Evolutionary conservation across 2,329 filamentous ascomycete genomes (phyloP).

Genomic region (Zymoseptoria tritici): DNA sequence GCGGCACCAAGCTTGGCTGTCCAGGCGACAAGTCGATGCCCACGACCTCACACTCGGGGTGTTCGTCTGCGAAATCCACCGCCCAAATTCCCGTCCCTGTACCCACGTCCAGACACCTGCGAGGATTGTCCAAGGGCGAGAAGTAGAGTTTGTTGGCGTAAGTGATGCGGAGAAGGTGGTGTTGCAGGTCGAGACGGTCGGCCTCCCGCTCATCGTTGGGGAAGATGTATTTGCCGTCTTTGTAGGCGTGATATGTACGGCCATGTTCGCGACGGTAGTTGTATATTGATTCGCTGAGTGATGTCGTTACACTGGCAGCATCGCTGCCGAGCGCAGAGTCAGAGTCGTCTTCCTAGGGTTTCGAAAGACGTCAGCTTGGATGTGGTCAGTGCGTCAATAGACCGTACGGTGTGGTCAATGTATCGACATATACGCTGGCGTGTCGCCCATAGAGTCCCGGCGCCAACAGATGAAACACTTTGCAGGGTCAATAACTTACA

Average conservation of each 20-base stretch:
- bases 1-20: constrained; percentile 47
- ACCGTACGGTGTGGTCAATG: not conserved
- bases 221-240: constrained; percentile 36
- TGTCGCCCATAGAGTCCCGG: not conserved
- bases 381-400: not conserved
- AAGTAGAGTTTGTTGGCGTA: constrained; percentile 39
- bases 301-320: constrained; percentile 29
- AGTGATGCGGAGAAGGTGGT: constrained; percentile 42
- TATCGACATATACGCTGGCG: not conserved
- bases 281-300: constrained; percentile 31
- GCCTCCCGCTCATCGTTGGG: constrained; percentile 35
- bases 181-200: constrained; percentile 34
- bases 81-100: constrained; percentile 53
- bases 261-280: constrained; percentile 32
- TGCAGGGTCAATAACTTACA: constrained; percentile 18
- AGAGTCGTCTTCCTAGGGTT: constrained; percentile 21
- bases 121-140: constrained; percentile 37
- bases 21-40: constrained; percentile 45
- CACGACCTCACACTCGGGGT: constrained; percentile 35
- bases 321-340: constrained; percentile 32
- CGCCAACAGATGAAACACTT: not conserved
- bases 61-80: constrained; percentile 43
- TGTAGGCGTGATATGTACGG: constrained; percentile 35
- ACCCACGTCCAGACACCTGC: constrained; percentile 44
- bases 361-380: constrained; percentile 5